Percentiles rank a stretch among this genome's conserved stretches.
phyloP scores from a whole-genome alignment of 495 filamentous ascomycete species.

The Penicillium dipodomyicola region DNA sequence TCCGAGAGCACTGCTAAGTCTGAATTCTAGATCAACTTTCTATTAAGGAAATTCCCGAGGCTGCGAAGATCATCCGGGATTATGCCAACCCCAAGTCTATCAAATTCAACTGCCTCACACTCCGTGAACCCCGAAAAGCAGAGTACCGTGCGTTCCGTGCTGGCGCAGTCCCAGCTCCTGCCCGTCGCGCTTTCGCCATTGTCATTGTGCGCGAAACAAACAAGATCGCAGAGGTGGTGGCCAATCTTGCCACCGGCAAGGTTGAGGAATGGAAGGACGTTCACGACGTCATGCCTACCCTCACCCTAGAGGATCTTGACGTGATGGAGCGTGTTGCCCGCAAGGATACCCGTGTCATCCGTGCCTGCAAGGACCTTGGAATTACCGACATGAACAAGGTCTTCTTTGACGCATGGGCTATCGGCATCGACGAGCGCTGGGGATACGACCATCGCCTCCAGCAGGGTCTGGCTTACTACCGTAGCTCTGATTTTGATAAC shows the following conservation, averaged over 20 bases:
- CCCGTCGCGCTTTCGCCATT: conserved; percentile 37
- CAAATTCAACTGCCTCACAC: conserved; percentile 80
- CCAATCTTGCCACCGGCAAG: conserved; percentile 65
- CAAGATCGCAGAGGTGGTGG: conserved; percentile 69
- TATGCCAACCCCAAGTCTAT: conserved; percentile 41
- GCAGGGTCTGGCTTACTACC: conserved; percentile 43
- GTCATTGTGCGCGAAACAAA: conserved; percentile 29
- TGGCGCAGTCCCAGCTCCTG: conserved; percentile 44
- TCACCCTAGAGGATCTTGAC: conserved; percentile 85
- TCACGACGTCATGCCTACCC: conserved; percentile 76
- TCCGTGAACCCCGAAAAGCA: conserved; percentile 75
- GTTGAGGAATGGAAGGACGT: conserved; percentile 70
- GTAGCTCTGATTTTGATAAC: conserved; percentile 47
- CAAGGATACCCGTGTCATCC: conserved; percentile 76
- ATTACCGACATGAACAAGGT: conserved; percentile 86
- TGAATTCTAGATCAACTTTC: conserved; percentile 30
- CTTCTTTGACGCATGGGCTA: conserved; percentile 63
- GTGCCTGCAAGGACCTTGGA: conserved; percentile 78
- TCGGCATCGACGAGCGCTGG: conserved; percentile 42
- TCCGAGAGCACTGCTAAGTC: not conserved
- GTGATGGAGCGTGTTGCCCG: conserved; percentile 74
- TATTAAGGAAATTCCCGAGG: conserved; percentile 33
- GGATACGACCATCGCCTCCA: conserved; percentile 39
- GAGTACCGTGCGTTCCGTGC: conserved; percentile 74
- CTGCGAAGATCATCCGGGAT: conserved; percentile 35